These are phyloP conservation scores for Sclerotinia sclerotiorum DNA, from an alignment of 2,329 filamentous ascomycete genomes.

Conservation along the genomic window DNA sequence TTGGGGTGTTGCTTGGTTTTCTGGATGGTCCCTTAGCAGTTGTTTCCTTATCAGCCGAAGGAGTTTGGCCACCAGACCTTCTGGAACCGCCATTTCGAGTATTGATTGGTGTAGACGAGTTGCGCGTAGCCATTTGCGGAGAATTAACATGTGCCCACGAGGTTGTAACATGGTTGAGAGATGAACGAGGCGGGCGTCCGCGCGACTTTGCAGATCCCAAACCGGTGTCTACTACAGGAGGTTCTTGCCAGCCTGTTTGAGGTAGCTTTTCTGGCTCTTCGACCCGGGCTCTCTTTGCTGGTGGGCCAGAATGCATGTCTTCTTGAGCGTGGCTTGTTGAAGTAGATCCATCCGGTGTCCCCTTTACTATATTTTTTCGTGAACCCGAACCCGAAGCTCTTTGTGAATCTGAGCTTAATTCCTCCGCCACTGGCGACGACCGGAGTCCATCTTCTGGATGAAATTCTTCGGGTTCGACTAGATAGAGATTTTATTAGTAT, in stretches of 20 bases:
- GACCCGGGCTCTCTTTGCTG: slow-evolving; percentile 32
- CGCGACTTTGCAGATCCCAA: slow-evolving; percentile 17
- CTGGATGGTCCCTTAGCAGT: slow-evolving; percentile 1
- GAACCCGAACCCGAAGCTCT: slow-evolving; percentile 1
- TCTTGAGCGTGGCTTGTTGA: slow-evolving; percentile 12
- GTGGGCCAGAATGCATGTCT: slow-evolving; percentile 19
- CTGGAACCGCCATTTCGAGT: slow-evolving; percentile 16
- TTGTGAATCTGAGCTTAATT: neutral
- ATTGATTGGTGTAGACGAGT: slow-evolving; percentile 17
- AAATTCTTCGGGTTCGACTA: slow-evolving; percentile 21
- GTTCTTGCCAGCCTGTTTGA: slow-evolving; percentile 36
- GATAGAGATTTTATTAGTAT: slow-evolving; percentile 1
- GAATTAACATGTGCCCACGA: slow-evolving; percentile 37
- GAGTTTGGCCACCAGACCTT: neutral
- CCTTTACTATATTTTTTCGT: slow-evolving; percentile 6
- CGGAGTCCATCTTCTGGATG: slow-evolving; percentile 12
- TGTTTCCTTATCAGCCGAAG: slow-evolving; percentile 7
- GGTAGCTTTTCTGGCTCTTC: slow-evolving; percentile 24
- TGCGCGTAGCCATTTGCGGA: slow-evolving; percentile 17
- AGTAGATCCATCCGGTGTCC: slow-evolving; percentile 4
- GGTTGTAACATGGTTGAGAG: neutral
- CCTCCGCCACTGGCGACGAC: neutral
- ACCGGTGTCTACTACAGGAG: slow-evolving; percentile 37
- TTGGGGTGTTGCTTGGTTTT: slow-evolving; percentile 14
- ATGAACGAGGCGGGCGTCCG: slow-evolving; percentile 17